Evolutionary conservation across 768 basidiomycete genomes (phyloP).

Genomic region (Tulasnella sp.): DNA sequence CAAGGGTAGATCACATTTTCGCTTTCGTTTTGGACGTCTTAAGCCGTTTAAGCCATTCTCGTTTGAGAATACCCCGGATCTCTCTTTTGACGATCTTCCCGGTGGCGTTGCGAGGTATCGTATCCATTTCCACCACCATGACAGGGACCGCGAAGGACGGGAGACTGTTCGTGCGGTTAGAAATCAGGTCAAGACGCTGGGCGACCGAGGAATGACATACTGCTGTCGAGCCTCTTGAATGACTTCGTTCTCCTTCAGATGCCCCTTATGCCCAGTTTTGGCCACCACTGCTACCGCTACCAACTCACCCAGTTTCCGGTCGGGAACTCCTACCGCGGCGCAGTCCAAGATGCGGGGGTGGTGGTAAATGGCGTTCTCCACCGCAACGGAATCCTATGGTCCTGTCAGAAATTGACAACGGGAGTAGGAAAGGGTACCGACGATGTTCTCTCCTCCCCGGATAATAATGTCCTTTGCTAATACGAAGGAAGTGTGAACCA

Average conservation of each 20-base stretch:
- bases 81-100: slow-evolving; percentile 46
- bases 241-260: slow-evolving; percentile 39
- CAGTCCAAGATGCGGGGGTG: slow-evolving; percentile 8
- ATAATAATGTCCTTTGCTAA: slow-evolving; percentile 52
- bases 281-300: slow-evolving; percentile 43
- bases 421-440: slow-evolving; percentile 24
- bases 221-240: slow-evolving; percentile 36
- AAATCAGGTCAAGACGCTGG: background rate
- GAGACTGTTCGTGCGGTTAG: slow-evolving; percentile 26
- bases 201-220: background rate
- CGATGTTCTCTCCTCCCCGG: slow-evolving; percentile 50
- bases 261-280: slow-evolving; percentile 32
- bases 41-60: slow-evolving; percentile 31
- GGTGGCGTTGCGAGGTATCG: slow-evolving; percentile 44
- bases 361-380: slow-evolving; percentile 15
- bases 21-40: background rate
- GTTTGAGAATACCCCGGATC: slow-evolving; percentile 36
- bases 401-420: background rate
- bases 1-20: too few relatives aligned
- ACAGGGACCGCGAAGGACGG: slow-evolving; percentile 47
- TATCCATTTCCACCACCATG: slow-evolving; percentile 39
- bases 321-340: slow-evolving; percentile 13
- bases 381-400: slow-evolving; percentile 43
- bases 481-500: background rate
- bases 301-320: slow-evolving; percentile 23